Conservation (phyloP, 1,139 yeast genomes). For the Protomyces macrosporus region DNA sequence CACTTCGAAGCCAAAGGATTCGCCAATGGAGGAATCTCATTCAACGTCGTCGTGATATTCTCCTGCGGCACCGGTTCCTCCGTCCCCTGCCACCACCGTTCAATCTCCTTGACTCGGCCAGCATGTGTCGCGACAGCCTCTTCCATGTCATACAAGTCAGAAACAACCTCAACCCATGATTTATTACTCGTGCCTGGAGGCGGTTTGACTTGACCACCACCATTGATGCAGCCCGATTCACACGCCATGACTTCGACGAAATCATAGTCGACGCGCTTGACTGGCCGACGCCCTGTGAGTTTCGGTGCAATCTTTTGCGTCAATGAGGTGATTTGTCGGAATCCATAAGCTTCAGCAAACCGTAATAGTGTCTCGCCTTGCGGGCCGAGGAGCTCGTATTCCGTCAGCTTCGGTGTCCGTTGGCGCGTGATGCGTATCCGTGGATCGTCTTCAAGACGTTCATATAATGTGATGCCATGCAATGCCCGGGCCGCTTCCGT, state of each 20-base stretch:
- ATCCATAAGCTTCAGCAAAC: slow-evolving; percentile 30
- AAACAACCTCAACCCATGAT: slow-evolving; percentile 28
- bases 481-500: slow-evolving; percentile 30
- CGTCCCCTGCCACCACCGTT: slow-evolving; percentile 16
- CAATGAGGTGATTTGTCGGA: slow-evolving; percentile 79
- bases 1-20: slow-evolving; percentile 20
- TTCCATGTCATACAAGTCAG: slow-evolving; percentile 11
- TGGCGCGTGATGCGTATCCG: slow-evolving; percentile 46
- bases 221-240: slow-evolving; percentile 95
- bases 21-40: slow-evolving; percentile 19
- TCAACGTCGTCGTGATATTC: slow-evolving; percentile 12
- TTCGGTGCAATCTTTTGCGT: slow-evolving; percentile 63
- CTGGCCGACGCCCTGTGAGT: slow-evolving; percentile 38
- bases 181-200: neutral
- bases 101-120: slow-evolving; percentile 4
- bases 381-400: slow-evolving; percentile 51
- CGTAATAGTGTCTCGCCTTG: slow-evolving; percentile 34
- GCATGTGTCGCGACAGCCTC: neutral
- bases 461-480: slow-evolving; percentile 14
- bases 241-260: slow-evolving; percentile 97
- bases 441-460: slow-evolving; percentile 29
- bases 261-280: slow-evolving; percentile 63
- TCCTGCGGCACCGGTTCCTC: neutral
- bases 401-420: slow-evolving; percentile 69
- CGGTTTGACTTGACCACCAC: slow-evolving; percentile 74